Conservation (phyloP, 2,329 filamentous ascomycete genomes). For the Colletotrichum gloeosporioides region DNA sequence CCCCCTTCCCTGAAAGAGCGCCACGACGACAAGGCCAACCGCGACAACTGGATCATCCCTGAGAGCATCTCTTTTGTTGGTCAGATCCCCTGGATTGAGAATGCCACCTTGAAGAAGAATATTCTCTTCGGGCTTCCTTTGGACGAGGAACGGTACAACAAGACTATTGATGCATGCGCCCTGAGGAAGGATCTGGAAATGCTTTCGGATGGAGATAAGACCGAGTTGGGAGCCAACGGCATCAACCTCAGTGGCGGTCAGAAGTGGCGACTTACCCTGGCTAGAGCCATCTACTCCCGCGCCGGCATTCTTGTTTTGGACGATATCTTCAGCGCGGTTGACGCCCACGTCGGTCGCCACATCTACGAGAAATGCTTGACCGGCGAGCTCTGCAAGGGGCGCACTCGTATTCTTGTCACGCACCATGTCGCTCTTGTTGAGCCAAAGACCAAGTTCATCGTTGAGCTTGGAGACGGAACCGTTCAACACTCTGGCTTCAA, state of each 20-base stretch:
- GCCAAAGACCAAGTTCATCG: slow-evolving; percentile 74
- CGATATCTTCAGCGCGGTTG: slow-evolving; percentile 84
- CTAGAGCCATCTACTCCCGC: slow-evolving; percentile 79
- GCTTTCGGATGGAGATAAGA: slow-evolving; percentile 77
- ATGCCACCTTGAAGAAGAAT: slow-evolving; percentile 79
- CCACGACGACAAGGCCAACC: slow-evolving; percentile 67
- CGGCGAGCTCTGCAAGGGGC: slow-evolving; percentile 70
- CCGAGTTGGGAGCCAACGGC: slow-evolving; percentile 84
- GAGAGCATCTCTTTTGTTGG: slow-evolving; percentile 76
- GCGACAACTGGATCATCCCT: slow-evolving; percentile 71
- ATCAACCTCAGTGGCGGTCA: slow-evolving; percentile 87
- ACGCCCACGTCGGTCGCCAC: slow-evolving; percentile 80
- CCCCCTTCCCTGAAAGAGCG: slow-evolving; percentile 51
- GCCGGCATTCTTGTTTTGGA: slow-evolving; percentile 80
- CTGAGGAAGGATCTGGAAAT: slow-evolving; percentile 78
- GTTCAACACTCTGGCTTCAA: slow-evolving; percentile 69
- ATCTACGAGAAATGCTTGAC: slow-evolving; percentile 79
- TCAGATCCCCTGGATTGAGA: slow-evolving; percentile 87
- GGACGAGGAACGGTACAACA: slow-evolving; percentile 71
- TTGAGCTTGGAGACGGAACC: slow-evolving; percentile 73
- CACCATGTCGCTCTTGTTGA: slow-evolving; percentile 79
- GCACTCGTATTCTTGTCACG: slow-evolving; percentile 81
- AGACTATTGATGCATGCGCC: slow-evolving; percentile 75
- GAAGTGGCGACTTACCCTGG: slow-evolving; percentile 82
- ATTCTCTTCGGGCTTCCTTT: slow-evolving; percentile 78